phyloP scores from a whole-genome alignment of 768 basidiomycete species.

The Suillus discolor region DNA sequence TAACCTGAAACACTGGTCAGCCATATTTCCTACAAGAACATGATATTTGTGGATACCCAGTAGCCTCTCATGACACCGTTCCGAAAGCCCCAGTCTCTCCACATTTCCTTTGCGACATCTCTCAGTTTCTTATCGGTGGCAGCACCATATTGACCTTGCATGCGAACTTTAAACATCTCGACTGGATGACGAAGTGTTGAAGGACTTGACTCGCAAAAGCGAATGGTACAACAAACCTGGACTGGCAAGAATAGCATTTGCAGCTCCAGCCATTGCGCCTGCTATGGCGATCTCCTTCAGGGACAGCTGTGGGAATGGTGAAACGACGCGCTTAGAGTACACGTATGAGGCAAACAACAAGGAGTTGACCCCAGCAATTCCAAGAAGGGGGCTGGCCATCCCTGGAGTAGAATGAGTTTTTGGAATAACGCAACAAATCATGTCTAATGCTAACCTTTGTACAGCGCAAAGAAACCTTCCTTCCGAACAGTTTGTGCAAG shows the following conservation, averaged over 20 bases:
- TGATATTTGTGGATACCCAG: constrained; percentile 61
- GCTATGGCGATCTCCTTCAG: constrained; percentile 81
- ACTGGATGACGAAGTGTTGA: constrained; percentile 45
- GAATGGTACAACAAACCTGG: constrained; percentile 57
- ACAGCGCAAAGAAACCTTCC: constrained; percentile 92
- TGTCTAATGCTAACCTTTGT: constrained; percentile 68
- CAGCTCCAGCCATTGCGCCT: constrained; percentile 91
- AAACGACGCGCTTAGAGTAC: constrained; percentile 78
- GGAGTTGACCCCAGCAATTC: constrained; percentile 95
- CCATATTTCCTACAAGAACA: background rate
- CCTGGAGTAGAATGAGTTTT: constrained; percentile 46
- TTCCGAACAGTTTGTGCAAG: constrained; percentile 74
- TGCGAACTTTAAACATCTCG: constrained; percentile 98
- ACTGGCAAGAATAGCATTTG: constrained; percentile 87
- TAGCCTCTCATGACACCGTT: constrained; percentile 96
- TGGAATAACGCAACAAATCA: background rate
- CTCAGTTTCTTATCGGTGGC: constrained; percentile 77
- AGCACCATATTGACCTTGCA: constrained; percentile 94
- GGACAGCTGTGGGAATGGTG: constrained; percentile 85
- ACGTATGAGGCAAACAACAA: constrained; percentile 92
- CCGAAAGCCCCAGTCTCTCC: constrained; percentile 81
- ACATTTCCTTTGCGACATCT: constrained; percentile 78
- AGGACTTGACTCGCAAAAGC: background rate
- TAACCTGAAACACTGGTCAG: constrained; percentile 54
- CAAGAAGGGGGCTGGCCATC: constrained; percentile 88